These are phyloP conservation scores for Fusarium mexicanum DNA, from an alignment of 2,329 filamentous ascomycete genomes.

Conservation along the genomic window DNA sequence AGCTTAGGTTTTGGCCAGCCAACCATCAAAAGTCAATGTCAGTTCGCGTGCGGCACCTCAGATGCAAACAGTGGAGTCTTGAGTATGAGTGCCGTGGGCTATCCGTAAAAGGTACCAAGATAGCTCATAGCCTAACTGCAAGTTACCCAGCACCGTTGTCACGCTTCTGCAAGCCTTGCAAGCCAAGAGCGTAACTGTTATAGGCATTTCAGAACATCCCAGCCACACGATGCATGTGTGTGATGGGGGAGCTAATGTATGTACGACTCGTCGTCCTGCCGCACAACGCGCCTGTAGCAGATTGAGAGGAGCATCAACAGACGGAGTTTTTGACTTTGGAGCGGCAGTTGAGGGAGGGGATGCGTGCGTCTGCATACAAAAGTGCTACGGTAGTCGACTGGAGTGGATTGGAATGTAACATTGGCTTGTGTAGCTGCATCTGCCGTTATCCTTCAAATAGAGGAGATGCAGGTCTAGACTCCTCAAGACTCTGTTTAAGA, in stretches of 20 bases:
- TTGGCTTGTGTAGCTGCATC: background rate
- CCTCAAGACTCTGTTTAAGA: constrained; percentile 3
- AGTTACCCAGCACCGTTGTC: constrained; percentile 5
- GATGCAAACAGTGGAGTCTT: background rate
- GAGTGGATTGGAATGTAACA: constrained; percentile 5
- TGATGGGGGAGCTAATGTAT: constrained; percentile 3
- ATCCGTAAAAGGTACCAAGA: background rate
- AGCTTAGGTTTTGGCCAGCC: background rate
- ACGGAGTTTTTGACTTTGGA: background rate
- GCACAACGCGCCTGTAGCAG: constrained; percentile 8
- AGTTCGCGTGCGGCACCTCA: constrained; percentile 1
- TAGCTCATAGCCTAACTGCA: background rate
- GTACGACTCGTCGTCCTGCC: background rate
- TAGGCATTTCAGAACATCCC: background rate
- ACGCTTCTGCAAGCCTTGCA: constrained; percentile 26
- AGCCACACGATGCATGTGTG: background rate
- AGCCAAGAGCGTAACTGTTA: background rate
- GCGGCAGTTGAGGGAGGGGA: constrained; percentile 12
- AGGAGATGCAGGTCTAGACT: constrained; percentile 12
- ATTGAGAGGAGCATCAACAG: background rate
- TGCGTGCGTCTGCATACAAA: constrained; percentile 16
- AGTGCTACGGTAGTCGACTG: background rate
- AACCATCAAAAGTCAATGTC: constrained; percentile 5
- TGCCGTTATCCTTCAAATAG: constrained; percentile 29
- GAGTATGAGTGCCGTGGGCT: background rate